Percentiles rank a stretch among this genome's conserved stretches.
Conservation (phyloP, 805 yeast genomes). For the Wickerhamomyces ciferrii region DNA sequence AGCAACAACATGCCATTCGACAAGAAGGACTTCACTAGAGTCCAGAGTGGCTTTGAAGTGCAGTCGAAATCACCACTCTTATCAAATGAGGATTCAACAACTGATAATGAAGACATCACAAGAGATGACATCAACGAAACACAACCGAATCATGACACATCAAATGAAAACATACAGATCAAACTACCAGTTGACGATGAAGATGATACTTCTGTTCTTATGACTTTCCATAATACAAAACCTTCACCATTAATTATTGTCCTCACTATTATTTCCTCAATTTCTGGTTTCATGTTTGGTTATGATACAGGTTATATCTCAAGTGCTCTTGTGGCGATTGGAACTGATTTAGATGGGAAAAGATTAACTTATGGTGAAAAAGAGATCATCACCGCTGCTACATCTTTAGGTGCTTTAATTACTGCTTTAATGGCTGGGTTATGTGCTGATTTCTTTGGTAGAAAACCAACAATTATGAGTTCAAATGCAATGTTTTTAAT, state of each 20-base stretch:
- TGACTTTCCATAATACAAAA: slow-evolving; percentile 41
- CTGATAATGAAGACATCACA: background rate
- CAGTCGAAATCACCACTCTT: background rate
- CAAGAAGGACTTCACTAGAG: background rate
- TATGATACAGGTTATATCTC: slow-evolving; percentile 97
- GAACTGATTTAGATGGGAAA: slow-evolving; percentile 62
- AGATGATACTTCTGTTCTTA: slow-evolving; percentile 41
- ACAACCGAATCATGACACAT: background rate
- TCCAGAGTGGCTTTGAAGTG: background rate
- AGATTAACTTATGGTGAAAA: slow-evolving; percentile 69
- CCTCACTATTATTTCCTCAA: slow-evolving; percentile 73
- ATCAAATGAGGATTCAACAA: background rate
- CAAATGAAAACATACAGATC: slow-evolving; percentile 6
- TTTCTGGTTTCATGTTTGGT: slow-evolving; percentile 96
- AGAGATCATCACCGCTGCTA: slow-evolving; percentile 90
- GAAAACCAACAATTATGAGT: slow-evolving; percentile 77
- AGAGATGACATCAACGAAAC: background rate
- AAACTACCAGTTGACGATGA: slow-evolving; percentile 37
- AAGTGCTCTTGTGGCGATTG: slow-evolving; percentile 83
- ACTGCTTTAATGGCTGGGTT: slow-evolving; percentile 78
- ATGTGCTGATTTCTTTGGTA: slow-evolving; percentile 76
- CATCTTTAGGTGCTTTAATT: slow-evolving; percentile 87
- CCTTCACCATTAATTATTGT: slow-evolving; percentile 62
- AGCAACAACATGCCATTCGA: background rate
- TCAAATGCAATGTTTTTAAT: slow-evolving; percentile 78